Conservation (phyloP, 2,329 filamentous ascomycete species). For the Alternaria sp. region DNA sequence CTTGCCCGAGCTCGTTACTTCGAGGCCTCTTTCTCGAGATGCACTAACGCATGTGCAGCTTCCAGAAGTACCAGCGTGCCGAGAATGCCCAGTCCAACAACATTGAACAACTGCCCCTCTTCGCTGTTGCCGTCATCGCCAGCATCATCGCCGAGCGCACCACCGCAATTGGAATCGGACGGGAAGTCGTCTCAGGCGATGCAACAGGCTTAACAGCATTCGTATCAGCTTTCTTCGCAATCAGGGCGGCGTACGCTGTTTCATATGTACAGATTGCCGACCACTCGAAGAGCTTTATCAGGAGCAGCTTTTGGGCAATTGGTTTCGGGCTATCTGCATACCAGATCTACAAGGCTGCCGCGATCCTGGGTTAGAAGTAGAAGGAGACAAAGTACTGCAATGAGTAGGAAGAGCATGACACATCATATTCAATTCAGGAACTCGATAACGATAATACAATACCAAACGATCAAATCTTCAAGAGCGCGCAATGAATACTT, state of each 20-base stretch:
- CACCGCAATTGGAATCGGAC: constrained; percentile 23
- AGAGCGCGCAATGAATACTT: neutral
- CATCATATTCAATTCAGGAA: neutral
- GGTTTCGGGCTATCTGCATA: constrained; percentile 23
- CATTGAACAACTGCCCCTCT: constrained; percentile 36
- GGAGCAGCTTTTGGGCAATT: constrained; percentile 26
- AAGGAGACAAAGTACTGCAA: neutral
- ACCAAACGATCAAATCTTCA: neutral
- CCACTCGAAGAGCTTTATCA: constrained; percentile 28
- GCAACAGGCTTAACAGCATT: constrained; percentile 33
- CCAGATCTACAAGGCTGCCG: constrained; percentile 37
- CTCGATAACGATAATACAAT: neutral
- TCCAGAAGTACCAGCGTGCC: constrained; percentile 38
- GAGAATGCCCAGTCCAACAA: constrained; percentile 38
- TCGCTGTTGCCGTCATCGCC: constrained; percentile 32
- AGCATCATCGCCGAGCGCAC: constrained; percentile 36
- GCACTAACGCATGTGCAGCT: constrained; percentile 11
- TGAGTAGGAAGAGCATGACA: neutral
- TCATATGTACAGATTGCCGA: constrained; percentile 33
- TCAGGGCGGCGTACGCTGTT: constrained; percentile 28
- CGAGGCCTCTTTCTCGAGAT: rapidly evolving
- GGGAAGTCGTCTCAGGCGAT: constrained; percentile 19
- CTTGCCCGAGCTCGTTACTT: neutral
- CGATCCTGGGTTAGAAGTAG: constrained; percentile 23
- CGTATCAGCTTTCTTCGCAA: constrained; percentile 27